These are phyloP conservation scores for Xerocomus minutiporus DNA, from an alignment of 1,284 basidiomycete genomes.

Conservation along the genomic window DNA sequence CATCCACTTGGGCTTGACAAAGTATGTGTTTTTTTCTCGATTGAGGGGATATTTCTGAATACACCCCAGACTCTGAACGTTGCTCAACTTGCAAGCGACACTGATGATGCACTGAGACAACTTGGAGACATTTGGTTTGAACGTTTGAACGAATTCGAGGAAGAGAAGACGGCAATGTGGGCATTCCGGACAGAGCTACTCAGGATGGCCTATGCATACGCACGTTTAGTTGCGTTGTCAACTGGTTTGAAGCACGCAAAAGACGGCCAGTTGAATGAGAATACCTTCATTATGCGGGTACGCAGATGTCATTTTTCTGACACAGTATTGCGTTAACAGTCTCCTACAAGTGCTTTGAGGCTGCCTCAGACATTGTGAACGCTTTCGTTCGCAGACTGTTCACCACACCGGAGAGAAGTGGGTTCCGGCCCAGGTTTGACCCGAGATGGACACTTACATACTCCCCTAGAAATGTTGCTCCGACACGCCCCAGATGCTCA, in stretches of 20 bases:
- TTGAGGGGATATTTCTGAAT: slow-evolving; percentile 5
- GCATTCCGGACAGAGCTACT: slow-evolving; percentile 61
- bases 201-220: slow-evolving; percentile 63
- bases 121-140: slow-evolving; percentile 55
- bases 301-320: slow-evolving; percentile 24
- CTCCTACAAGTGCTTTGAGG: slow-evolving; percentile 19
- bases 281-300: slow-evolving; percentile 64
- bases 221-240: slow-evolving; percentile 63
- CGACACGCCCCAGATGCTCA: slow-evolving; percentile 80
- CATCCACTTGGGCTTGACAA: slow-evolving; percentile 71
- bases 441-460: slow-evolving; percentile 3
- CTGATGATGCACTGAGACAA: slow-evolving; percentile 58
- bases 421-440: slow-evolving; percentile 19
- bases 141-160: slow-evolving; percentile 47
- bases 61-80: slow-evolving; percentile 50
- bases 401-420: slow-evolving; percentile 52
- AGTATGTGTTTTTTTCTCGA: slow-evolving; percentile 34
- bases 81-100: slow-evolving; percentile 56
- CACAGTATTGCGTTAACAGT: not conserved
- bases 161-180: slow-evolving; percentile 45
- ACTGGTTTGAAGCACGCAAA: slow-evolving; percentile 75
- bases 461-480: slow-evolving; percentile 48
- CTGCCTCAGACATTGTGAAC: slow-evolving; percentile 50
- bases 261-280: slow-evolving; percentile 53
- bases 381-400: slow-evolving; percentile 58